These are phyloP conservation scores for Cyberlindnera nakhonratchasimensis DNA, from an alignment of 805 yeast species.

Conservation along the genomic window DNA sequence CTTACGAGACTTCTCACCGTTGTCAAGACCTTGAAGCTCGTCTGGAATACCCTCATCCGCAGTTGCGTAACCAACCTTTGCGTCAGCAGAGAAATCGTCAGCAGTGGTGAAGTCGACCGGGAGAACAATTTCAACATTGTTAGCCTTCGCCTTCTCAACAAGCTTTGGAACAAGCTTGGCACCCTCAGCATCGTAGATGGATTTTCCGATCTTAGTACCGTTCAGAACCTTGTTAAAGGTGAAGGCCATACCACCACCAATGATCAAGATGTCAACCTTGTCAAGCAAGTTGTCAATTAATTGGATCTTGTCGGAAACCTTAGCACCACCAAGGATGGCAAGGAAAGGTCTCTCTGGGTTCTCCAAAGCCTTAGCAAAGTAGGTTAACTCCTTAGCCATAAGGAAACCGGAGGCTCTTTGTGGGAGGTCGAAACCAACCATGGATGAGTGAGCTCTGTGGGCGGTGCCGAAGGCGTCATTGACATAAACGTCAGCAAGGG, in stretches of 20 bases:
- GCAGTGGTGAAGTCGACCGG: constrained; percentile 97
- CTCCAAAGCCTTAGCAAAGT: constrained; percentile 98
- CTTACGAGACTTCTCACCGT: constrained; percentile 85
- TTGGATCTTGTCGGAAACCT: constrained; percentile 98
- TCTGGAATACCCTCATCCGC: constrained; percentile 92
- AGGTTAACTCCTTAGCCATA: constrained; percentile 94
- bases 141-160: constrained; percentile 93
- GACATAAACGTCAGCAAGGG: constrained; percentile 94
- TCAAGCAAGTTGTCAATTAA: constrained; percentile 94
- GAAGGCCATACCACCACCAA: constrained; percentile 99
- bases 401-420: constrained; percentile 99
- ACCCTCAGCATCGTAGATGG: constrained; percentile 91
- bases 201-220: constrained; percentile 83
- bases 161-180: constrained; percentile 91
- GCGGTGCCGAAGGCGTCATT: constrained; percentile 99
- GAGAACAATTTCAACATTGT: constrained; percentile 87
- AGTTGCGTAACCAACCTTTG: constrained; percentile 78
- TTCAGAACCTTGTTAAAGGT: constrained; percentile 94
- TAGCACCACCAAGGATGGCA: constrained; percentile 99
- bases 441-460: constrained; percentile 99
- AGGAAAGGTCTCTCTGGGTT: constrained; percentile 97
- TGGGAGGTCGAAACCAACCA: constrained; percentile 95
- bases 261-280: constrained; percentile 90
- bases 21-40: constrained; percentile 93
- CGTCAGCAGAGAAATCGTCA: constrained; percentile 90